These are phyloP conservation scores for Ottelia alismoides DNA, from an alignment of 106 monocot genomes.

Conservation along the genomic window DNA sequence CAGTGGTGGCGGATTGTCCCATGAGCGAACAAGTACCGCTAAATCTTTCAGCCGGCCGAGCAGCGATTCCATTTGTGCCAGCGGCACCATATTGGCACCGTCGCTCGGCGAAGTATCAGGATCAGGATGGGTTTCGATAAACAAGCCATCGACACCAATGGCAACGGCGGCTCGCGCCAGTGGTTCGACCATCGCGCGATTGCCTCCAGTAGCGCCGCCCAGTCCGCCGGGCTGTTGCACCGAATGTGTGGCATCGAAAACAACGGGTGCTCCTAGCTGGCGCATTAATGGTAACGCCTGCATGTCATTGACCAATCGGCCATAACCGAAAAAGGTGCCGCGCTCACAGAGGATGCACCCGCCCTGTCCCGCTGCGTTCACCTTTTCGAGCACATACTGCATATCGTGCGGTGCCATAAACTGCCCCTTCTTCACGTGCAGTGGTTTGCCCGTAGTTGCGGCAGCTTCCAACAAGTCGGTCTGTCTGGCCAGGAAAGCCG, in stretches of 20 bases:
- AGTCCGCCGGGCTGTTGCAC: not conserved
- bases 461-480: not conserved
- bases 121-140: not conserved
- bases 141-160: not conserved
- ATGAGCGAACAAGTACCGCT: no score
- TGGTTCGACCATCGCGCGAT: not conserved
- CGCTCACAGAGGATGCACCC: not conserved
- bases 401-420: not conserved
- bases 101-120: not conserved
- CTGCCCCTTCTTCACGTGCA: not conserved
- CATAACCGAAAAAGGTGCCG: not conserved
- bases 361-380: not conserved
- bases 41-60: no score
- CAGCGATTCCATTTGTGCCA: no score
- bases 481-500: not conserved
- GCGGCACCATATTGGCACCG: not conserved
- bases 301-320: not conserved
- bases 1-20: no score
- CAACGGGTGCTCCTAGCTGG: not conserved
- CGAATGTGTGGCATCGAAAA: not conserved
- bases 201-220: not conserved
- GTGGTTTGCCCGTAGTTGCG: not conserved
- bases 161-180: not conserved
- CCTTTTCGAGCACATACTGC: not conserved
- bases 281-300: not conserved